Base-by-base conservation (phyloP, 2,329 filamentous ascomycete species). In the Aspergillus tubingensis region DNA sequence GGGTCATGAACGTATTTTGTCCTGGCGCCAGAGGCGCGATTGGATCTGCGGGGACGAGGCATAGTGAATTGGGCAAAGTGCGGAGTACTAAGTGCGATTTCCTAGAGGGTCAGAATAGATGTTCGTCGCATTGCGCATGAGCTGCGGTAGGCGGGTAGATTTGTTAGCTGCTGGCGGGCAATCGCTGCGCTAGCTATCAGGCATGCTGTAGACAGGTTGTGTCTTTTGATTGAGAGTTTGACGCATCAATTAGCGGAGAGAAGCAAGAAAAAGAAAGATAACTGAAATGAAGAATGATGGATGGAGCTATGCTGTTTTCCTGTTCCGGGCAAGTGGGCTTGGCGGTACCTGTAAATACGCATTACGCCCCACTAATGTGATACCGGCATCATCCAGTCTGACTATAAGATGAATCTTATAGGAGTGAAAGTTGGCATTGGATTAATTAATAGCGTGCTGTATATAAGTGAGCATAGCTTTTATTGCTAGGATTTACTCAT, bases 1-100 rank as follows among this genome's bases (percentile, higher is more conserved):
- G 72, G 68, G 62, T 79, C 77, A 51, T 71, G 61, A 19, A 70
- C 69, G 58, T 78, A 78, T 41, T 68, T 72, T 8, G 70, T 68
- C 57, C 57, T 70, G n/a, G 68, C 60, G 27, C 71, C 68, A 51
- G 67, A 67, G n/a, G 67, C 60, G 61, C 76, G 76, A 48, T 63
- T 68, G 19, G 76, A 77, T 61, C 75, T 73, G 65, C 76, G 74
- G 21, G 67, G 60, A 30, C 65, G 57, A 57, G 70, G 53, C 72
- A 74, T 74, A 7, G 8, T 65, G n/a, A 36, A 27, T 27, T 57
- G 11, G 2, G 32, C 11, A 6, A 5, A 5, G 5, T 36, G 32
- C 32, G 32, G 32, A 36, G 32, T 36, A 36, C 11, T 36, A 15
- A 44, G 30, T 50, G 47, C 47, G 25, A 19, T 25, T 7, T 49